Evolutionary conservation across 2,329 filamentous ascomycete genomes (phyloP).

Genomic region (Hymenoscyphus linearis): DNA sequence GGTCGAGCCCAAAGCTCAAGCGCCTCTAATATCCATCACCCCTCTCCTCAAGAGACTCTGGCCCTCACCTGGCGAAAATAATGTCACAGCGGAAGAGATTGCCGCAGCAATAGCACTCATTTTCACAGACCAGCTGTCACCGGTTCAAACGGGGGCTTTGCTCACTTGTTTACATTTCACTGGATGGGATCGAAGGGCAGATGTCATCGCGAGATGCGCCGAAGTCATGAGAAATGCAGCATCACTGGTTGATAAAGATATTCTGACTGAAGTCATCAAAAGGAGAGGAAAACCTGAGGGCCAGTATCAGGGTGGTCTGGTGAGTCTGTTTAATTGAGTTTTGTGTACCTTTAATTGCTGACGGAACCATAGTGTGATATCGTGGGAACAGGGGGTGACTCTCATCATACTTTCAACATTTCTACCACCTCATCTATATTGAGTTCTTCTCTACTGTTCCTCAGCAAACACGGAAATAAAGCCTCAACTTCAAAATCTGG

Average conservation of each 20-base stretch:
- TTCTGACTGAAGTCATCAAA: conserved; percentile 57
- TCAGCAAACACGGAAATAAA: conserved; percentile 94
- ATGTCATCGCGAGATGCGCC: conserved; percentile 83
- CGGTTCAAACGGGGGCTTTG: conserved; percentile 79
- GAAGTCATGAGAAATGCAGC: conserved; percentile 78
- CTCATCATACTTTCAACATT: conserved; percentile 97
- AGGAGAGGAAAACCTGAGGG: conserved; percentile 61
- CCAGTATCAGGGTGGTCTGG: conserved; percentile 74
- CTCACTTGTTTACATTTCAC: conserved; percentile 92
- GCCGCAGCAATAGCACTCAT: conserved; percentile 85
- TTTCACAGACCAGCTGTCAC: conserved; percentile 85
- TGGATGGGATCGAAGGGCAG: conserved; percentile 72
- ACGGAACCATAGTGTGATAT: conserved; percentile 64
- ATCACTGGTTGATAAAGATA: conserved; percentile 60
- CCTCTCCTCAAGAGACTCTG: conserved; percentile 69
- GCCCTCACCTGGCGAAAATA: conserved; percentile 42
- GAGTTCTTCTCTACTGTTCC: conserved; percentile 74
- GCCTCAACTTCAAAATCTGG: conserved; percentile 94
- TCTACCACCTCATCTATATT: conserved; percentile 92
- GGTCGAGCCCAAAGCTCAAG: conserved; percentile 22
- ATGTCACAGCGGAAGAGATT: conserved; percentile 73
- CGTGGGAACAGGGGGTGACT: conserved; percentile 93
- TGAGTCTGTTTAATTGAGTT: conserved; percentile 40
- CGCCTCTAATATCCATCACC: conserved; percentile 47
- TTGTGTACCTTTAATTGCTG: conserved; percentile 5